Percentiles rank a stretch among this genome's conserved stretches.
phyloP scores from a whole-genome alignment of 1,139 yeast genomes.

The Pneumocystis canis region DNA sequence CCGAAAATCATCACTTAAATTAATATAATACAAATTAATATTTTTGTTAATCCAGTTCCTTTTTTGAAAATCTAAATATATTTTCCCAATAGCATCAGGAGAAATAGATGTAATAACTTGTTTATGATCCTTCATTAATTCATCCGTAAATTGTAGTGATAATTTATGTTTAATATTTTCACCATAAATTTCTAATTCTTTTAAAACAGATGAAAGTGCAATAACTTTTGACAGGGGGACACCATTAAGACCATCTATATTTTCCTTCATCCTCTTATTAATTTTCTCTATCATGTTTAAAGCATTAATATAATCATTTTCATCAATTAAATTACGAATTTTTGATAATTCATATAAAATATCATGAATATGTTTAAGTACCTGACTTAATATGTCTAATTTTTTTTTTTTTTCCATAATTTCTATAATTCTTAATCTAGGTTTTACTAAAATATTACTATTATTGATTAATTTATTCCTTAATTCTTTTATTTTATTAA shows the following conservation, averaged over 20 bases:
- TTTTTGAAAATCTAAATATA: slow-evolving; percentile 2
- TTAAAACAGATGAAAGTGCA: not conserved
- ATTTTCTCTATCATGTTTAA: not conserved
- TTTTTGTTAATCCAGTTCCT: slow-evolving; percentile 16
- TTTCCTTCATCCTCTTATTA: not conserved
- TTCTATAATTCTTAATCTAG: slow-evolving; percentile 40
- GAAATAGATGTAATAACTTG: not conserved
- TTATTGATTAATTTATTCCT: slow-evolving; percentile 26
- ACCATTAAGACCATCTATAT: not conserved
- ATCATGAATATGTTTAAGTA: not conserved
- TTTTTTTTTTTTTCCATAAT: slow-evolving; percentile 43
- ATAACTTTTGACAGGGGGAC: not conserved
- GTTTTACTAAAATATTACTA: slow-evolving; percentile 37
- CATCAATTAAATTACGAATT: not conserved
- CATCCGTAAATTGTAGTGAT: not conserved
- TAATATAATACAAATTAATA: slow-evolving; percentile 29
- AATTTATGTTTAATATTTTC: not conserved
- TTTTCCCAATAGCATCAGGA: not conserved
- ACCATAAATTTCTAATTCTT: not conserved
- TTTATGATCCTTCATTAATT: not conserved
- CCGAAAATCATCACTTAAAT: slow-evolving; percentile 31
- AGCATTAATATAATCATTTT: not conserved
- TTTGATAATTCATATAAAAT: not conserved
- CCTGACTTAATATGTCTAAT: slow-evolving; percentile 45
- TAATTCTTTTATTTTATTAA: slow-evolving; percentile 35